Base-by-base conservation (phyloP, 2,329 filamentous ascomycete genomes). In the Sclerotinia glacialis region DNA sequence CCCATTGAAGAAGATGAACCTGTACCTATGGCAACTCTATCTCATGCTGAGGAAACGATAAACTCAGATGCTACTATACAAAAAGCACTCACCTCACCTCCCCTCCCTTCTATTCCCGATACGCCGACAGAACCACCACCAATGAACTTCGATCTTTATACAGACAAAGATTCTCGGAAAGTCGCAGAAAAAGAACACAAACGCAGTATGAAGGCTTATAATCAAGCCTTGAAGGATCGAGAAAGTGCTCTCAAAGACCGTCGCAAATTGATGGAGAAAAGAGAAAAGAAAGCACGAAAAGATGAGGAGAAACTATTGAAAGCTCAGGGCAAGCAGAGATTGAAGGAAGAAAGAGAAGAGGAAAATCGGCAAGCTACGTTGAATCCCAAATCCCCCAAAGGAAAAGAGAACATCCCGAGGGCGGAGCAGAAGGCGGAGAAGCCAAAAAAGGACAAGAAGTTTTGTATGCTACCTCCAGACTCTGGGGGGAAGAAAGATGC, bases 401-500 rank as follows among this genome's bases (percentile, higher is more conserved):
- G 72, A 70, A 21, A 73, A 73, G 58, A 75, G 72, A 66, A 71
- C 70, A 54, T 70, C 58, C 37, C 72, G 75, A 28, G 72, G 68
- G 23, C 59, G 69, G 34, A 72, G 75, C 65, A 70, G 12, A 58
- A 65, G 14, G 12, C 11, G 7, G 64, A 53, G 55, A 78, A 74
- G 73, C 73, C 65, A 68, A 76, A 73, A 66, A 72, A 73, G 59
- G 73, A 75, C 42, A 80, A 78, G 71, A 94, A 91, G 74, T 97
- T 97, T 77, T 95, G 92, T 78, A 86, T 88, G 72, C 78, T 94
- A 3, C 92, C 90, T 0, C 78, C 81, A 26, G 81, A 80, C 66
- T 79, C 77, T 54, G 76, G 81, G 63, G 87, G 86, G 8, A 79
- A 81, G 68, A 79, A 82, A 53, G 92, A 96, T 75, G 79, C 84